Conservation (phyloP, 768 basidiomycete genomes). For the Lentinula lateritia region DNA sequence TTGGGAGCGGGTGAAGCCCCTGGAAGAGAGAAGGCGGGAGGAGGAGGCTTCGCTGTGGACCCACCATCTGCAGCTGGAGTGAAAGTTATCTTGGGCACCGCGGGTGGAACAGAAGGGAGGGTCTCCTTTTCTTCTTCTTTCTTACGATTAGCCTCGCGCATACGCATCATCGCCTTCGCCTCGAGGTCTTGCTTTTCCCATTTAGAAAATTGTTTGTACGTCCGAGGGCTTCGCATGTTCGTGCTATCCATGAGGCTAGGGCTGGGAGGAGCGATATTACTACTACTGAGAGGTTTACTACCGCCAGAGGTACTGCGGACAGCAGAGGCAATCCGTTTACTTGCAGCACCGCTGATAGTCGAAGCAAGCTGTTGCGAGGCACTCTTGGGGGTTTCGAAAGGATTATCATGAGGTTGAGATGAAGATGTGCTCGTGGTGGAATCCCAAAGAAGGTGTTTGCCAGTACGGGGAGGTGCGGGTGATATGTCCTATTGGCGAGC, state of each 20-base stretch:
- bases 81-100: conserved; percentile 14
- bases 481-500: conserved; percentile 9
- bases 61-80: conserved; percentile 23
- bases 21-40: conserved; percentile 14
- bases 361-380: conserved; percentile 33
- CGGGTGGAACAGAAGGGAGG: conserved; percentile 18
- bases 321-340: conserved; percentile 31
- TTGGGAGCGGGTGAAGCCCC: conserved; percentile 18
- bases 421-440: conserved; percentile 40
- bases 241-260: conserved; percentile 48
- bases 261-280: neutral
- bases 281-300: conserved; percentile 9
- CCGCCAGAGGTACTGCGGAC: conserved; percentile 37
- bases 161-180: conserved; percentile 69
- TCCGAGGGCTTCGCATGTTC: conserved; percentile 30
- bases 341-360: conserved; percentile 35
- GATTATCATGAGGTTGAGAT: conserved; percentile 20
- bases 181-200: conserved; percentile 88
- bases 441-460: conserved; percentile 71
- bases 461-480: conserved; percentile 20
- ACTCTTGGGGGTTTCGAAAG: conserved; percentile 21
- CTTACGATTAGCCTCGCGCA: conserved; percentile 45
- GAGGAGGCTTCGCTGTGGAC: conserved; percentile 10
- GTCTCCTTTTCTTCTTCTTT: conserved; percentile 38
- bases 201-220: conserved; percentile 41